Percentiles rank a stretch among this genome's conserved stretches.
Conservation (phyloP, 2,329 filamentous ascomycete species). For the Leptographium flavum region DNA sequence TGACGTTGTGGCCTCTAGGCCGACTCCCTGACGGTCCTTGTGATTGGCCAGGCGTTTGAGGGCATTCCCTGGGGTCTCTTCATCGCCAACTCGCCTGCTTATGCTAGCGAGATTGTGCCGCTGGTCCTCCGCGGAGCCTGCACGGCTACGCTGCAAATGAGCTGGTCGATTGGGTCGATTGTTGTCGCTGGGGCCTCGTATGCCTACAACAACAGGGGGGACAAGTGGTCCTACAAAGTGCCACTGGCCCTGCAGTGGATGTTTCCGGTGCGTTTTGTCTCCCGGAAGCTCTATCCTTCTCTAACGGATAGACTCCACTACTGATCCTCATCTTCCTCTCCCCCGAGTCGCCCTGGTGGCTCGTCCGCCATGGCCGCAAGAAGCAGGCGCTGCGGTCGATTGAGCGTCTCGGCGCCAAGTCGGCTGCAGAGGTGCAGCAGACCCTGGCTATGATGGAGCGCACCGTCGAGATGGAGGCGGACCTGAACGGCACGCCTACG, state of each 20-base stretch:
- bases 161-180: slow-evolving; percentile 48
- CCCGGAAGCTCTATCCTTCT: background rate
- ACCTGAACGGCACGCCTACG: slow-evolving; percentile 27
- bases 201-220: slow-evolving; percentile 26
- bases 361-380: slow-evolving; percentile 34
- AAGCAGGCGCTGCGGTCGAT: slow-evolving; percentile 30
- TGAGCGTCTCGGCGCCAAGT: slow-evolving; percentile 30
- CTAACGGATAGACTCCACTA: slow-evolving; percentile 25
- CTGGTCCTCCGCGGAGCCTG: slow-evolving; percentile 40
- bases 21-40: slow-evolving; percentile 19
- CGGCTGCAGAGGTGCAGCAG: slow-evolving; percentile 16
- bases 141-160: slow-evolving; percentile 52
- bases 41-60: slow-evolving; percentile 42
- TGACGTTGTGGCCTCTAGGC: background rate
- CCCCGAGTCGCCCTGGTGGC: slow-evolving; percentile 40
- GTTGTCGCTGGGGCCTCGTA: slow-evolving; percentile 45
- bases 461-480: slow-evolving; percentile 38
- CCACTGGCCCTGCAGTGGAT: slow-evolving; percentile 44
- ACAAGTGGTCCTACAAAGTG: slow-evolving; percentile 28
- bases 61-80: slow-evolving; percentile 54
- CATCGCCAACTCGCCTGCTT: slow-evolving; percentile 50
- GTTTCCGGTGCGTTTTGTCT: slow-evolving; percentile 27
- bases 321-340: slow-evolving; percentile 34
- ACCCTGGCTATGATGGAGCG: slow-evolving; percentile 44
- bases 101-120: slow-evolving; percentile 47